phyloP scores from a whole-genome alignment of 768 basidiomycete genomes.

The Leccinum olivaceopallidum region DNA sequence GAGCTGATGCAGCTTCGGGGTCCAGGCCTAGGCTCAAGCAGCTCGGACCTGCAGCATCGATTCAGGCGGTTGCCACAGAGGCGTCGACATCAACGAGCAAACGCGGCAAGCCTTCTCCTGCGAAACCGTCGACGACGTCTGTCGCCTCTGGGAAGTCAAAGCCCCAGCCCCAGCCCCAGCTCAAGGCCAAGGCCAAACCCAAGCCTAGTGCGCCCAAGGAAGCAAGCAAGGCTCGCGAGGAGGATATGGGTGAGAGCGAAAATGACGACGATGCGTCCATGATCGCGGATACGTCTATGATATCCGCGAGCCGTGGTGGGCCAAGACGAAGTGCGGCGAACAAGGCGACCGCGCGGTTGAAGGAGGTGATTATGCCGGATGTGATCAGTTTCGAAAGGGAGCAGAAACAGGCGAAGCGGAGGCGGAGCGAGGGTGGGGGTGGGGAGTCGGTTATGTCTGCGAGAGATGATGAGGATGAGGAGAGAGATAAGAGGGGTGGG shows the following conservation, averaged over 20 bases:
- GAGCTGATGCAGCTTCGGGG: not conserved
- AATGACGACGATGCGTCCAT: slow-evolving; percentile 11
- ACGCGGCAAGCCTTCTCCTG: slow-evolving; percentile 17
- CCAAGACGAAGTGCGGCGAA: slow-evolving; percentile 53
- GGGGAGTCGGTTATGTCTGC: slow-evolving; percentile 25
- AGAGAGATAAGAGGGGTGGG: slow-evolving; percentile 18
- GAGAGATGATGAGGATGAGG: slow-evolving; percentile 14
- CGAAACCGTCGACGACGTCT: slow-evolving; percentile 8
- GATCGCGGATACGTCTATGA: slow-evolving; percentile 8
- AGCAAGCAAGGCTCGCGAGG: not conserved
- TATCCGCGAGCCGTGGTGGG: slow-evolving; percentile 20
- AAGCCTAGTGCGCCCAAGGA: slow-evolving; percentile 3
- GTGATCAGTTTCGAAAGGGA: slow-evolving; percentile 69
- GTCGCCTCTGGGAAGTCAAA: slow-evolving; percentile 7
- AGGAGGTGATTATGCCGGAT: slow-evolving; percentile 73
- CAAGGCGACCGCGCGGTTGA: slow-evolving; percentile 46
- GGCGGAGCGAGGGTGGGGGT: slow-evolving; percentile 35
- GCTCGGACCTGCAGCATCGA: slow-evolving; percentile 21
- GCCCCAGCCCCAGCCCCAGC: slow-evolving; percentile 5
- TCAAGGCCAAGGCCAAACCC: slow-evolving; percentile 8
- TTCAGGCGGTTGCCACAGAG: slow-evolving; percentile 26
- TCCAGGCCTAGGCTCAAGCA: slow-evolving; percentile 1
- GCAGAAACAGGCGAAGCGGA: slow-evolving; percentile 43
- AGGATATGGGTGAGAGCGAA: not conserved
- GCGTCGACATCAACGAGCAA: slow-evolving; percentile 21